A percentile compares a stretch with the other conserved stretches of the same genome.
Evolutionary conservation across 176 grass and related monocot genomes (phyloP).

Genomic region (Otatea glauca): DNA sequence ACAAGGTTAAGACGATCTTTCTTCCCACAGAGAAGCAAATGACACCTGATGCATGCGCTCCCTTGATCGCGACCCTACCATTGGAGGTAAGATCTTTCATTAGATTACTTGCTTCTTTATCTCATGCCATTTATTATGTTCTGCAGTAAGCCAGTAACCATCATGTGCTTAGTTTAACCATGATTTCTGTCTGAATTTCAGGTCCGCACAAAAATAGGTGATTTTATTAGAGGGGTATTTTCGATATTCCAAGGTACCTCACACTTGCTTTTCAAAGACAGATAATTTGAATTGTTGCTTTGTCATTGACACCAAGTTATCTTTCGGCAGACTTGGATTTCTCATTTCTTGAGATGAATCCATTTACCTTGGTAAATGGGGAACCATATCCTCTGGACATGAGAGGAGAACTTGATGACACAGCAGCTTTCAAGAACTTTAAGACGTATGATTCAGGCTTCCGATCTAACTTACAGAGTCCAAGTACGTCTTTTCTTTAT

Average conservation of each 20-base stretch:
- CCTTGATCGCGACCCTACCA: conserved; percentile 89
- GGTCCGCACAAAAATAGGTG: conserved; percentile 85
- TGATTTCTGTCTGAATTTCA: conserved; percentile 41
- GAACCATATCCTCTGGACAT: conserved; percentile 96
- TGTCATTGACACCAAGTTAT: conserved; percentile 2
- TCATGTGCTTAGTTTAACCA: neutral
- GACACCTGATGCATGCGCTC: conserved; percentile 77
- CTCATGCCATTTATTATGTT: neutral
- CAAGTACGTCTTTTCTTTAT: neutral
- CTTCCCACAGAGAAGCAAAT: conserved; percentile 80
- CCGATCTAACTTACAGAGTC: conserved; percentile 8
- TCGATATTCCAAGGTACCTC: conserved; percentile 91
- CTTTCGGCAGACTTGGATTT: conserved; percentile 91
- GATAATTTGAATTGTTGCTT: neutral
- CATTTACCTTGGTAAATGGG: conserved; percentile 89
- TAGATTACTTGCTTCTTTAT: neutral
- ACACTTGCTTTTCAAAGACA: conserved; percentile 23
- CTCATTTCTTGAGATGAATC: conserved; percentile 98
- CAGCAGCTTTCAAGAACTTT: conserved; percentile 99
- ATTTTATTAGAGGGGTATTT: conserved; percentile 83
- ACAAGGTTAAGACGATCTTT: conserved; percentile 94
- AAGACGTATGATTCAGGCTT: conserved; percentile 65
- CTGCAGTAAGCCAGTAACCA: neutral
- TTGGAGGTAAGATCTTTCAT: conserved; percentile 64
- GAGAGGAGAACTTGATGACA: conserved; percentile 98